Conservation (phyloP, 2,329 filamentous ascomycete species). For the Aspergillus jensenii region DNA sequence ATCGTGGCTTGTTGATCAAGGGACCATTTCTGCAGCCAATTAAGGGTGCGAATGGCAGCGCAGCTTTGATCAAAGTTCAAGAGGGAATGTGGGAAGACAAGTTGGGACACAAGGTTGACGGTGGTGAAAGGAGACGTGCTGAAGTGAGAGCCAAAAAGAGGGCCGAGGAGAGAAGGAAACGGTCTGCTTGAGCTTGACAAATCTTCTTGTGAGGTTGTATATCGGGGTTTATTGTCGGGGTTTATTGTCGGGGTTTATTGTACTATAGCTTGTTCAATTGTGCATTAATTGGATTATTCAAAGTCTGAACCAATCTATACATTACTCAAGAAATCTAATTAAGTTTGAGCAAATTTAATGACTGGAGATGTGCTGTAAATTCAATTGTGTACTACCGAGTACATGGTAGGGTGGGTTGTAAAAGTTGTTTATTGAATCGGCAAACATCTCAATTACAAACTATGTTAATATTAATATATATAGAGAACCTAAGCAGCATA, state of each 20-base stretch:
- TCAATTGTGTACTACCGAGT: no score
- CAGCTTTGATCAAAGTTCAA: constrained; percentile 66
- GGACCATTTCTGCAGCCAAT: constrained; percentile 73
- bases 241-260: background rate
- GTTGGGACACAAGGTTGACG: constrained; percentile 88
- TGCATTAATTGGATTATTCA: background rate
- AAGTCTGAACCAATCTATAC: background rate
- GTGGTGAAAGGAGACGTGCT: constrained; percentile 85
- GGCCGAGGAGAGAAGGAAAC: constrained; percentile 74
- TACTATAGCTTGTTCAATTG: constrained; percentile 10
- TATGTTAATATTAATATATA: constrained; percentile 2
- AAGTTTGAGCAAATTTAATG: background rate
- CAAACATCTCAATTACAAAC: background rate
- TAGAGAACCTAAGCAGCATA: background rate
- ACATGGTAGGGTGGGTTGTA: background rate
- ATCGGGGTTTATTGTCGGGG: background rate
- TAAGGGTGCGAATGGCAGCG: constrained; percentile 59
- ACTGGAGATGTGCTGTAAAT: background rate
- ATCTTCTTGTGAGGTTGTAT: constrained; percentile 5
- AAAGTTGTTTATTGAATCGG: background rate
- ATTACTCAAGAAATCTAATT: background rate
- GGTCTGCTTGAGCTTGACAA: constrained; percentile 12
- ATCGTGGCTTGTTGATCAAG: constrained; percentile 66
- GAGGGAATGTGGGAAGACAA: constrained; percentile 94
- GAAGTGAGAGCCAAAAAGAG: constrained; percentile 85